Base-by-base conservation (phyloP, 2,329 filamentous ascomycete genomes). In the Fusarium kyushuense region DNA sequence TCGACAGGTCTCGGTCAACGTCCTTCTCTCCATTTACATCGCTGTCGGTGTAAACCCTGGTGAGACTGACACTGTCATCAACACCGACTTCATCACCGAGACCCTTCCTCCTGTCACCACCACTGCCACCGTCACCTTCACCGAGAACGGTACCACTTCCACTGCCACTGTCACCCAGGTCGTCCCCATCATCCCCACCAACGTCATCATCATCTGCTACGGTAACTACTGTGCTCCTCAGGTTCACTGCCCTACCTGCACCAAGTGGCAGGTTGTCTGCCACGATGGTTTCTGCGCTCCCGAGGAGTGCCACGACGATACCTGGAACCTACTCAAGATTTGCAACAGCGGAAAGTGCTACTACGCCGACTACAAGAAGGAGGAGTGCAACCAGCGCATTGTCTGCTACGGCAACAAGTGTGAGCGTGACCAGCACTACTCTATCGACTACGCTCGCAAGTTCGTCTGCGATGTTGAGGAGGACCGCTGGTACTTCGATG, bases 361-460 rank as follows among this genome's bases (percentile, higher is more conserved):
- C 65, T 77, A 72, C 63, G 74, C 77, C 41, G 65, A 73, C 59
- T 79, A 74, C 74, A 42, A 71, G 19, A 72, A 67, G 7, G 60
- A 72, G 13, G 45, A 74, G 32, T 79, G 76, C 74, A 70, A 70
- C 55, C 76, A 74, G 60, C 79, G 79, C 74, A 64, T 79, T 51
- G 67, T 75, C 70, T 80, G 77, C 76, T 70, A 70, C 62, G 72
- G 75, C 45, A 71, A 67, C 55, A 66, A 75, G 56, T 80, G 78
- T 71, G 58, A 60, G 19, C 54, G 55, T 52, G 65, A 70, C 27
- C 74, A 74, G 66, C 63, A 73, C 51, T 75, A 75, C 72, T 58
- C 67, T 47, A 67, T 69, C 33, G 66, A 77, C 70, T 63, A 72
- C 55, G 55, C 70, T 53, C 76, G 76, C 72, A 77, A 79, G 63